Base-by-base conservation (phyloP, 139 green algal genomes). In the Tetradesmus obliquus region DNA sequence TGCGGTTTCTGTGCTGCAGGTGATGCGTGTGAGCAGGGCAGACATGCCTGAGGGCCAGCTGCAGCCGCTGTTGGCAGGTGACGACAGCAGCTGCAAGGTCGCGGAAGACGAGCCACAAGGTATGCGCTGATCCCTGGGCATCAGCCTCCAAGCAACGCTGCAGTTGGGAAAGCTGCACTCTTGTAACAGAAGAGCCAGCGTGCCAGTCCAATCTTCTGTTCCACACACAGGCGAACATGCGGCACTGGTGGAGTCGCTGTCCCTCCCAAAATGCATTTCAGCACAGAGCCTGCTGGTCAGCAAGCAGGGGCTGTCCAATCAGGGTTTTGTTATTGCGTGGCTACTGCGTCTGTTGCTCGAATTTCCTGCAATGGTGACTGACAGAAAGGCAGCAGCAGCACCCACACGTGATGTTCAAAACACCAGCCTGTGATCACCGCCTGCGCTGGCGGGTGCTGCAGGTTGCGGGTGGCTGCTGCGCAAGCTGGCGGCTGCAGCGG, bases 1-100 rank as follows among this genome's bases (percentile, higher is more conserved):
- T 45, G 32, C 32, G 32, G 32, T 45, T 45, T 9, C 91, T 96
- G 60, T 91, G 97, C 19, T 54, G 76, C 13, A 87, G 89, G 91
- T 97, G 51, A 92, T 94, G 6, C 60, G 55, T 0, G 9, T 92
- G 13, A 96, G 97, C 81, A 79, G 92, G 12, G 91, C 84, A 55
- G 53, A 88, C 20, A 87, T 95, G 32, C 94, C 93, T 24, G 20
- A 89, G 69, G 91, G 91, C 19, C 13, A 17, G 2, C 86, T 93
- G 60, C 66, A 88, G 32, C 79, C 79, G 8, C 79, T 91, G 32
- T 54, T 72, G 51, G 32, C 17, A 1, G 45, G 58, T 53, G 62
- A 83, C 57, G 12, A 53, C 22, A 45, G 72, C 17, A 22, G 22
- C 22, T 3, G 72, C 55, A 55, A n/a, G 9, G 55, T 19, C 5